Conservation (phyloP, 148 eudicot genomes). For the Tetragonia tetragonoides region DNA sequence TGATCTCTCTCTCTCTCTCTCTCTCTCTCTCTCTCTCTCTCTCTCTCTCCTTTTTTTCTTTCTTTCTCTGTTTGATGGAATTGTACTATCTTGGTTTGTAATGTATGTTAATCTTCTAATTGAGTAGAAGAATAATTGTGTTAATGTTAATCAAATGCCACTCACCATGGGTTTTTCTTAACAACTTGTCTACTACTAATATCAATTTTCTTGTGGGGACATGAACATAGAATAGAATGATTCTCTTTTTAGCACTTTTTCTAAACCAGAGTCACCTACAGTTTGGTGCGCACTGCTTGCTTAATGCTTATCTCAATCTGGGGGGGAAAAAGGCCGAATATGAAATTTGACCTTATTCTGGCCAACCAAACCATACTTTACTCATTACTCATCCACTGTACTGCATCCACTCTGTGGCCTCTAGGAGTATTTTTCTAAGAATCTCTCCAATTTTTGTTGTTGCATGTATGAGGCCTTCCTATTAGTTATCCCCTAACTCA, state of each 20-base stretch:
- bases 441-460: no score
- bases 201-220: slow-evolving; percentile 18
- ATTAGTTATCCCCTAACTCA: no score
- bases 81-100: neutral
- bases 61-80: neutral
- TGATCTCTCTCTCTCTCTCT: neutral
- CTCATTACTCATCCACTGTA: slow-evolving; percentile 1
- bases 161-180: neutral
- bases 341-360: slow-evolving; percentile 31
- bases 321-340: slow-evolving; percentile 13
- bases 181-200: neutral
- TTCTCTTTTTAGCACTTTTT: slow-evolving; percentile 13
- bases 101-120: slow-evolving; percentile 27
- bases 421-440: no score
- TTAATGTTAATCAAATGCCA: slow-evolving; percentile 9
- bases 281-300: slow-evolving; percentile 7
- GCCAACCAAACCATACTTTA: slow-evolving; percentile 3
- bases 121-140: slow-evolving; percentile 21
- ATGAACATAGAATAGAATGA: slow-evolving; percentile 14
- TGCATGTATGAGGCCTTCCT: no score
- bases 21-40: neutral
- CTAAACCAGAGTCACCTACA: neutral
- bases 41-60: no score
- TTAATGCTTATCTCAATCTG: neutral
- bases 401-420: no score